Evolutionary conservation across 2,329 filamentous ascomycete genomes (phyloP).

Genomic region (Moelleriella libera): DNA sequence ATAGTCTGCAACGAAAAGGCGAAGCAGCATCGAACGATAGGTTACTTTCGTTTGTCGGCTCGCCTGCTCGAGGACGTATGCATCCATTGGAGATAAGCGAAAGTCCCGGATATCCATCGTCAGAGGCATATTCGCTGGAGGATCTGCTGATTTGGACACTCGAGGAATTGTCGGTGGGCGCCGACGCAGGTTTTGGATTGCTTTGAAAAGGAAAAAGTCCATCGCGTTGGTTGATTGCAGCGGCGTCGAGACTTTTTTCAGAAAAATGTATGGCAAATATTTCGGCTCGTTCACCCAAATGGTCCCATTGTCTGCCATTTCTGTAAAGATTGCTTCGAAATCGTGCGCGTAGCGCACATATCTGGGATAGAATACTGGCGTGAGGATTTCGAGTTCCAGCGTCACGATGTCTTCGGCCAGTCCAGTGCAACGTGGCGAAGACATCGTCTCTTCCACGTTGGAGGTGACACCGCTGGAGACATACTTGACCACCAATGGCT

Average conservation of each 20-base stretch:
- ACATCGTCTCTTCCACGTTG: conserved; percentile 21
- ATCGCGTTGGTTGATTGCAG: conserved; percentile 18
- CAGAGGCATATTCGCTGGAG: neutral
- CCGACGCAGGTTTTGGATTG: conserved; percentile 28
- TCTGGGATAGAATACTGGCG: conserved; percentile 52
- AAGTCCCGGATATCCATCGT: conserved; percentile 29
- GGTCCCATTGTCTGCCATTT: conserved; percentile 44
- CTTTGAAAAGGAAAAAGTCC: conserved; percentile 26
- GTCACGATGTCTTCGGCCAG: conserved; percentile 13
- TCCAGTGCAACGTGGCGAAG: conserved; percentile 14
- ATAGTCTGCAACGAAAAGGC: conserved; percentile 29
- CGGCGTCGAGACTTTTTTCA: conserved; percentile 22
- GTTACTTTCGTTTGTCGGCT: conserved; percentile 11
- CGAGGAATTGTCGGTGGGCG: conserved; percentile 25
- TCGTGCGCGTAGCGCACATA: conserved; percentile 50
- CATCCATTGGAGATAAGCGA: conserved; percentile 36
- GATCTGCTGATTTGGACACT: conserved; percentile 24
- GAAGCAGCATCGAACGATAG: conserved; percentile 24
- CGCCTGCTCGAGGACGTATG: conserved; percentile 24
- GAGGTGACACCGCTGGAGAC: conserved; percentile 32
- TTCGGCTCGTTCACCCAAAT: conserved; percentile 41
- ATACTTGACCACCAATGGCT: conserved; percentile 37
- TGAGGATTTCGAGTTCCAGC: conserved; percentile 44
- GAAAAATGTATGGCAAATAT: conserved; percentile 29
- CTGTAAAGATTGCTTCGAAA: conserved; percentile 45